Evolutionary conservation across 352 stramenopile genomes (phyloP).

Genomic region (Phytophthora capsici): DNA sequence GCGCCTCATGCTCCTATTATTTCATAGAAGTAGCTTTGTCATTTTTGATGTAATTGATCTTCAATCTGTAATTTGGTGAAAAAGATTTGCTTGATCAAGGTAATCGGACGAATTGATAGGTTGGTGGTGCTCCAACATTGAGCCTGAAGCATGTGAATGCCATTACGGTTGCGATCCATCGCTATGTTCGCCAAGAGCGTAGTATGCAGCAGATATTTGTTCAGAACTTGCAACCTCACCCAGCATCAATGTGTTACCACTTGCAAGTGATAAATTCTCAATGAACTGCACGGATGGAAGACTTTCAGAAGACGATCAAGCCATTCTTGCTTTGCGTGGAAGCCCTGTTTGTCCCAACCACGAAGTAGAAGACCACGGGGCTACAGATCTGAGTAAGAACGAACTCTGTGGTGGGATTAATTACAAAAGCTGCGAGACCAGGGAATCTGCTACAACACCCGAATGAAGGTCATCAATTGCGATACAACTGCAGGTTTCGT

Average conservation of each 20-base stretch:
- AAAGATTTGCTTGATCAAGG: too few relatives aligned
- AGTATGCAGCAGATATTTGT: slow-evolving; percentile 46
- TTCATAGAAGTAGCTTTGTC: too few relatives aligned
- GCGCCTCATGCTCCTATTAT: too few relatives aligned
- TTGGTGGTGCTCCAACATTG: too few relatives aligned
- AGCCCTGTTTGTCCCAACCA: slow-evolving; percentile 14
- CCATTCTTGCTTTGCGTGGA: slow-evolving; percentile 1
- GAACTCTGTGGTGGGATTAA: slow-evolving; percentile 34
- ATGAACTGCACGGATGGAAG: too few relatives aligned
- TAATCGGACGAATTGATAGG: too few relatives aligned
- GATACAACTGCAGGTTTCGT: slow-evolving; percentile 22
- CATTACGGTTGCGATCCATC: too few relatives aligned
- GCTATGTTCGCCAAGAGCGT: slow-evolving; percentile 27
- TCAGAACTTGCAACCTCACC: slow-evolving; percentile 29
- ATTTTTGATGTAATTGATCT: too few relatives aligned
- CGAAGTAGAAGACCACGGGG: slow-evolving; percentile 6
- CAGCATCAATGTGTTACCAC: background rate
- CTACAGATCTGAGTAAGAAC: slow-evolving; percentile 26
- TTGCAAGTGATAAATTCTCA: too few relatives aligned
- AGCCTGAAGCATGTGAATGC: too few relatives aligned
- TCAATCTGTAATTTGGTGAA: too few relatives aligned
- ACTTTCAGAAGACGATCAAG: slow-evolving; percentile 2
- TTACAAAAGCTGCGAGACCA: slow-evolving; percentile 38
- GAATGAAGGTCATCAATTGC: slow-evolving; percentile 45
- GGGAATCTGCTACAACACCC: slow-evolving; percentile 49